Conservation (phyloP, 139 green algal genomes). For the Chlamydomonas schloesseri region DNA sequence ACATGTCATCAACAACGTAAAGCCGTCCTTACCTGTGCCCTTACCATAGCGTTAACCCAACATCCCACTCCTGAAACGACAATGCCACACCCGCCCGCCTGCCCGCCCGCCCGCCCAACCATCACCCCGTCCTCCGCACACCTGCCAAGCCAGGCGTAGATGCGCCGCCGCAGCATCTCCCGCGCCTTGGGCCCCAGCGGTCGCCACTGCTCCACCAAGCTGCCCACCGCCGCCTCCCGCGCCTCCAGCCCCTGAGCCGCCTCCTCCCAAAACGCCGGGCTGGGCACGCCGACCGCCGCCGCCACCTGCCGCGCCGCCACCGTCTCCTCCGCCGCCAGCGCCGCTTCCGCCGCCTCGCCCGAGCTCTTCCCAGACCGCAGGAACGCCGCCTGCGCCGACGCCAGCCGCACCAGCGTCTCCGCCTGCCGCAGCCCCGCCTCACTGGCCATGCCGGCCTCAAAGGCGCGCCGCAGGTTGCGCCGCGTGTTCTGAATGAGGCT, state of each 20-base stretch:
- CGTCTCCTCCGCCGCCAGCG: too few species aligned
- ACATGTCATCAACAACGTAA: too few species aligned
- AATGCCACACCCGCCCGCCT: too few species aligned
- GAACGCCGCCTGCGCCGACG: not conserved
- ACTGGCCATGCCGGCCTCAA: not conserved
- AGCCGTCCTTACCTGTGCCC: too few species aligned
- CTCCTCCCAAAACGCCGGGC: not conserved
- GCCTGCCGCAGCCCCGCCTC: not conserved
- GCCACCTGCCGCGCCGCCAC: not conserved
- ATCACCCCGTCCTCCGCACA: not conserved
- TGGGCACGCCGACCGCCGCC: not conserved
- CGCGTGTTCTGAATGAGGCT: not conserved
- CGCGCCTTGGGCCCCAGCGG: constrained; percentile 1
- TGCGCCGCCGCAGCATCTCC: not conserved
- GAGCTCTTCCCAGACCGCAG: not conserved
- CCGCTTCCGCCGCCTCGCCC: not conserved
- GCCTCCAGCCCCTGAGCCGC: not conserved
- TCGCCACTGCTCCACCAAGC: not conserved
- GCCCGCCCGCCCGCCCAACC: not conserved
- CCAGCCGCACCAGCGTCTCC: not conserved
- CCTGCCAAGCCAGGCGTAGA: not conserved
- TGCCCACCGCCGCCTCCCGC: not conserved
- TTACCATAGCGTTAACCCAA: too few species aligned
- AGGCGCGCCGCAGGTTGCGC: constrained; percentile 5
- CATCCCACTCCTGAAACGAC: too few species aligned